These are phyloP conservation scores for Metarhizium guizhouense DNA, from an alignment of 2,329 filamentous ascomycete genomes.

Conservation along the genomic window DNA sequence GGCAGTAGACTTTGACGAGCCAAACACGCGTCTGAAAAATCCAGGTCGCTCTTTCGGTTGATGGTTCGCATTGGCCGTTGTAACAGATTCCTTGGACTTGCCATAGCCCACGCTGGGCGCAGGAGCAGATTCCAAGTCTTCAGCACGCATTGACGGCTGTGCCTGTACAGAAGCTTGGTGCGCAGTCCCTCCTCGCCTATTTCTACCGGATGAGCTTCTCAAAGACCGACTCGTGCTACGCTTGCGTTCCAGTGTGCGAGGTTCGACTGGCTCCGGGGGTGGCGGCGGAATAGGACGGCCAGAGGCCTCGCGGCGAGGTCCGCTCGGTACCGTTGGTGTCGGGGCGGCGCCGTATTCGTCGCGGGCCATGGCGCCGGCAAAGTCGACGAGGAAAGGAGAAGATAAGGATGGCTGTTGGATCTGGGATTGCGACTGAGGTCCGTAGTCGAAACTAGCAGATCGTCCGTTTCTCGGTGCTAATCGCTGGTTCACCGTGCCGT, in stretches of 20 bases:
- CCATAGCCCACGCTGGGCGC: conserved; percentile 51
- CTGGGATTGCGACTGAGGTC: conserved; percentile 19
- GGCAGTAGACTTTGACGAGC: conserved; percentile 48
- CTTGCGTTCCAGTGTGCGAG: conserved; percentile 38
- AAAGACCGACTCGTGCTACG: conserved; percentile 49
- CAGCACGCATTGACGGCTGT: conserved; percentile 19
- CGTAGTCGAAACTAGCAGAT: conserved; percentile 69
- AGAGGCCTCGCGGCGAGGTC: conserved; percentile 50
- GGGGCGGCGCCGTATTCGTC: conserved; percentile 73
- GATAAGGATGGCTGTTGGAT: conserved; percentile 18
- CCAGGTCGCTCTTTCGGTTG: conserved; percentile 63
- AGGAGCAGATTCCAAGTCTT: conserved; percentile 44
- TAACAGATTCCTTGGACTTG: conserved; percentile 47
- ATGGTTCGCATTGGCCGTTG: conserved; percentile 30
- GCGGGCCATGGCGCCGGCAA: conserved; percentile 43
- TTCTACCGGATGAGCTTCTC: conserved; percentile 33
- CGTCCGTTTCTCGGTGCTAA: conserved; percentile 45
- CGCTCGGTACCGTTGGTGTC: conserved; percentile 73
- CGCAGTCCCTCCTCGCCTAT: conserved; percentile 17
- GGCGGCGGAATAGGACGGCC: conserved; percentile 23
- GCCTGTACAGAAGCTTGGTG: conserved; percentile 14
- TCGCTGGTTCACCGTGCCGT: conserved; percentile 50
- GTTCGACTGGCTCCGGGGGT: conserved; percentile 29
- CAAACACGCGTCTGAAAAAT: conserved; percentile 92
- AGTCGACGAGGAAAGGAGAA: conserved; percentile 37